Evolutionary conservation across 257 asterid genomes (phyloP).

Genomic region (Solanum lycopersicoides): DNA sequence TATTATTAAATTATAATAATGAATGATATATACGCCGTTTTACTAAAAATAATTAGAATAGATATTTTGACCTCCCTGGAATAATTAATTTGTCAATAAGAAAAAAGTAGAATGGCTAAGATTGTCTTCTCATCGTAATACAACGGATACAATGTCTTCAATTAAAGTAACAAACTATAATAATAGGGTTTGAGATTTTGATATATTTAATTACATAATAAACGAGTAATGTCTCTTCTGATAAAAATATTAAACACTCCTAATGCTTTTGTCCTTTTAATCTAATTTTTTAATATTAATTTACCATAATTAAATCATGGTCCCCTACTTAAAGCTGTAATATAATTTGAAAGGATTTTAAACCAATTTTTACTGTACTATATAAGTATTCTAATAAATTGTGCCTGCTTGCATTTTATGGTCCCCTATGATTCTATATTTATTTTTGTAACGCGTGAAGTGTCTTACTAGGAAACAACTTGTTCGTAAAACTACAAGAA

Average conservation of each 20-base stretch:
- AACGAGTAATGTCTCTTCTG: conserved; percentile 1
- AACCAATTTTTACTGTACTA: conserved; percentile 13
- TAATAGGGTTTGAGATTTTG: conserved; percentile 6
- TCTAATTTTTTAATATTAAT: neutral
- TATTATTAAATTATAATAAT: neutral
- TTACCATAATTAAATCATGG: conserved; percentile 16
- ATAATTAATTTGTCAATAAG: neutral
- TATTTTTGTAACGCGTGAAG: conserved; percentile 1
- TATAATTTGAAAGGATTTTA: conserved; percentile 14
- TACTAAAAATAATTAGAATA: too few species aligned
- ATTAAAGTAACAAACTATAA: neutral
- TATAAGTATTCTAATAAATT: neutral
- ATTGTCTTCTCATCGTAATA: conserved; percentile 7
- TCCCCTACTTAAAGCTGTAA: conserved; percentile 27
- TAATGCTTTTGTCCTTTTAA: neutral
- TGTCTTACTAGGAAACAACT: neutral
- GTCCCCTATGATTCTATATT: conserved; percentile 20
- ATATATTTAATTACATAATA: neutral
- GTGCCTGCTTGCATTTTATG: conserved; percentile 6
- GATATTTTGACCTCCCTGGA: too few species aligned
- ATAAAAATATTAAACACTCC: neutral
- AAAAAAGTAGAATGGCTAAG: neutral
- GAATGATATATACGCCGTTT: too few species aligned
- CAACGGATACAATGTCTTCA: conserved; percentile 3
- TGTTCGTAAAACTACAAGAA: neutral